phyloP scores from a whole-genome alignment of 495 filamentous ascomycete genomes.

The Filosporella fistucella region DNA sequence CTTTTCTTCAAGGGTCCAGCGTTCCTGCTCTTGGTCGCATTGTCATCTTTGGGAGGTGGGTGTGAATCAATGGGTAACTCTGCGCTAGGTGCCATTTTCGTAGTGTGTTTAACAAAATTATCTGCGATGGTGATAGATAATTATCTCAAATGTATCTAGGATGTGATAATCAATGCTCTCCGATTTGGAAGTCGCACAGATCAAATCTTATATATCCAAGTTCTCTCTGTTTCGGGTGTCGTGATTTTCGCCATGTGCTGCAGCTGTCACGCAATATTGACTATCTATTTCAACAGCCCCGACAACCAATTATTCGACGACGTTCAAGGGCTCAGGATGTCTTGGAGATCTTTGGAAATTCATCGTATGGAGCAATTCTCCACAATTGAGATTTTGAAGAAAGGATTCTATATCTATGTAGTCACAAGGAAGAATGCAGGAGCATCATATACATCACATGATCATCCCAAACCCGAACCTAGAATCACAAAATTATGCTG shows the following conservation, averaged over 20 bases:
- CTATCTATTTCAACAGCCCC: too few species aligned
- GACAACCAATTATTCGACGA: too few species aligned
- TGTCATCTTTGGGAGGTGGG: conserved; percentile 1
- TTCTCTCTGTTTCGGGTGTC: neutral
- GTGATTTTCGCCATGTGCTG: neutral
- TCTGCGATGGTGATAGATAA: neutral
- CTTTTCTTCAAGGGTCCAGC: conserved; percentile 13
- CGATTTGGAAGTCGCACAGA: too few species aligned
- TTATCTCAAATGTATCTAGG: neutral
- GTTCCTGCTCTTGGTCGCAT: conserved; percentile 7
- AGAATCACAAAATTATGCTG: too few species aligned
- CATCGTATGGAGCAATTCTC: too few species aligned
- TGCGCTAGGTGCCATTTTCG: conserved; percentile 6
- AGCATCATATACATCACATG: too few species aligned
- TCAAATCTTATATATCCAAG: conserved; percentile 1
- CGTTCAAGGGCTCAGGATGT: too few species aligned
- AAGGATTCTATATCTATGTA: too few species aligned
- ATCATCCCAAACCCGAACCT: too few species aligned
- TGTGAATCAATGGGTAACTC: conserved; percentile 3
- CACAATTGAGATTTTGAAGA: too few species aligned
- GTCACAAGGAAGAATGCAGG: too few species aligned
- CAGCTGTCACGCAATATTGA: conserved; percentile 12
- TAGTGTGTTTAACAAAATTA: neutral
- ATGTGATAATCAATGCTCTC: neutral
- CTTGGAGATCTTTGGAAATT: too few species aligned